A percentile compares a stretch with the other conserved stretches of the same genome.
Evolutionary conservation across 2,329 filamentous ascomycete species (phyloP).

Genomic region (Xylaria sp.): DNA sequence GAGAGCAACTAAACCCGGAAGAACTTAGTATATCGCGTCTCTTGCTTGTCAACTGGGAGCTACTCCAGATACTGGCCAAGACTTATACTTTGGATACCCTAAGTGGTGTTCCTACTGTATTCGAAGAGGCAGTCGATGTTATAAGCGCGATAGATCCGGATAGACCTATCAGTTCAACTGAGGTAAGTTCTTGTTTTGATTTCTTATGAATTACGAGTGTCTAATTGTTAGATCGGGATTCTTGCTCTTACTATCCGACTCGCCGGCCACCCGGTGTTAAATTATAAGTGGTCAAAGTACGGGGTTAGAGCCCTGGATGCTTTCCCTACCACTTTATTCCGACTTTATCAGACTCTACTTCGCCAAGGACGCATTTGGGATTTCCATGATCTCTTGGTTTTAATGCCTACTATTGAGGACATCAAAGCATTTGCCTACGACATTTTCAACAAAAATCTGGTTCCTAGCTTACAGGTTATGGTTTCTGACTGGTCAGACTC

Average conservation of each 20-base stretch:
- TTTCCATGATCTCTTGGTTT: conserved; percentile 37
- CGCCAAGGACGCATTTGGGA: conserved; percentile 44
- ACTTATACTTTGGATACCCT: conserved; percentile 30
- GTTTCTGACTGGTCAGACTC: conserved; percentile 37
- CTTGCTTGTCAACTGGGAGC: conserved; percentile 36
- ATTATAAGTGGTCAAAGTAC: conserved; percentile 25
- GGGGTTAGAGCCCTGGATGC: conserved; percentile 3
- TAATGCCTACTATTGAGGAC: conserved; percentile 21
- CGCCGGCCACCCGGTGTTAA: conserved; percentile 12
- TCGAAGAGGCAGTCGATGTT: conserved; percentile 25
- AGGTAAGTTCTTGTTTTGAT: conserved; percentile 21
- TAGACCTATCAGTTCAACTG: conserved; percentile 28
- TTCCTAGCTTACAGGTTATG: conserved; percentile 26
- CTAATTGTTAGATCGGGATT: conserved; percentile 36
- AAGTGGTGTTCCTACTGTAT: neutral
- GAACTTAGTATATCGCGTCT: conserved; percentile 31
- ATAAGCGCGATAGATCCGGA: conserved; percentile 16
- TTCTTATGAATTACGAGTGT: neutral
- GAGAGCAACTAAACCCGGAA: conserved; percentile 1
- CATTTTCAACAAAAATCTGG: conserved; percentile 25
- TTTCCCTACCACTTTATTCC: conserved; percentile 1
- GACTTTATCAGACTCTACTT: conserved; percentile 37
- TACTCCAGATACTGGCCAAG: conserved; percentile 31
- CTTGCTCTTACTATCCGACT: conserved; percentile 34
- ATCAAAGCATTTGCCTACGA: conserved; percentile 21